phyloP scores from a whole-genome alignment of 2,329 filamentous ascomycete species.

The Colletotrichum chlorophyti region DNA sequence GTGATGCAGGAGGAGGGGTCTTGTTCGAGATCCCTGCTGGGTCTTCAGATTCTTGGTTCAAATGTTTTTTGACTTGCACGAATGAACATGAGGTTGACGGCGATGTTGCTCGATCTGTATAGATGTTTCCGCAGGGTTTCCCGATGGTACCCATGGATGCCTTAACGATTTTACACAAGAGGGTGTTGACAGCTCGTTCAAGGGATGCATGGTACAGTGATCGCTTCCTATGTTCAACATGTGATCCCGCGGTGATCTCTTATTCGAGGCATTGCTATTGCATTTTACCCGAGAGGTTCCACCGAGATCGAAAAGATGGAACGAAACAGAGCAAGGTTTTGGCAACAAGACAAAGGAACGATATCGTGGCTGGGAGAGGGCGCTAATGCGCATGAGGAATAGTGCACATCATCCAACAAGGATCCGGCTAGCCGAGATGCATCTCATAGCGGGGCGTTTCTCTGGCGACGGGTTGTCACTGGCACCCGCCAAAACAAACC shows the following conservation, averaged over 20 bases:
- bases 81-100: too few relatives aligned
- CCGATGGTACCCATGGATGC: too few relatives aligned
- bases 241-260: slow-evolving; percentile 19
- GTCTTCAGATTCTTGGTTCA: too few relatives aligned
- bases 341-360: slow-evolving; percentile 6
- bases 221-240: too few relatives aligned
- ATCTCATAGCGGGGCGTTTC: slow-evolving; percentile 1
- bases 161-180: too few relatives aligned
- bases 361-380: neutral
- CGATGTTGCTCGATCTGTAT: too few relatives aligned
- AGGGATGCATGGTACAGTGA: too few relatives aligned
- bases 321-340: neutral
- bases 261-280: neutral
- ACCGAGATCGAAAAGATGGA: neutral
- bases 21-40: too few relatives aligned
- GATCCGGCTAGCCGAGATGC: neutral
- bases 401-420: neutral
- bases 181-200: too few relatives aligned
- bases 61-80: too few relatives aligned
- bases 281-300: neutral
- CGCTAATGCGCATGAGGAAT: neutral
- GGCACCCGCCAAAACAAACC: slow-evolving; percentile 14
- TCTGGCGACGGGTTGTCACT: slow-evolving; percentile 1
- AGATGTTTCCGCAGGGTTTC: too few relatives aligned
- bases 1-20: too few relatives aligned